phyloP scores from a whole-genome alignment of 495 filamentous ascomycete genomes.

The Chaetomium tenue region DNA sequence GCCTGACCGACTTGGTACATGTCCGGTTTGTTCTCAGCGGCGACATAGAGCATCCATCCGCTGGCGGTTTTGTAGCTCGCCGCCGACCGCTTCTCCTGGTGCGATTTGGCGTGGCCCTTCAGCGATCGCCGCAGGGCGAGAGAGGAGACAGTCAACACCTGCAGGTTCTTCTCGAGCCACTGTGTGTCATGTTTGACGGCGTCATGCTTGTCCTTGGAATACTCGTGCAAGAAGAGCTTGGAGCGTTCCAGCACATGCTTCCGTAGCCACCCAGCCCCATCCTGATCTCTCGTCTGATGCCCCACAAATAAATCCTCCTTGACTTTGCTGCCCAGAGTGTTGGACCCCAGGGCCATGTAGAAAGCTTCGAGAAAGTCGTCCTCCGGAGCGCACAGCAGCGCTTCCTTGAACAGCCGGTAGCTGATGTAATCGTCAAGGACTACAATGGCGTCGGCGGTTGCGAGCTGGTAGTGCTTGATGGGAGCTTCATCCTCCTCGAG shows the following conservation, averaged over 20 bases:
- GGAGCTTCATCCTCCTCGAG: conserved; percentile 67
- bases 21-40: conserved; percentile 60
- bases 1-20: conserved; percentile 86
- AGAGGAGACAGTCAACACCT: conserved; percentile 69
- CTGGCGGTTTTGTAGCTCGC: conserved; percentile 43
- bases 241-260: conserved; percentile 81
- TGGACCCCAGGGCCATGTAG: conserved; percentile 65
- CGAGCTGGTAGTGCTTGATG: conserved; percentile 74
- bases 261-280: conserved; percentile 56
- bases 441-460: conserved; percentile 65
- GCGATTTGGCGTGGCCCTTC: conserved; percentile 60
- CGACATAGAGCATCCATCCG: conserved; percentile 49
- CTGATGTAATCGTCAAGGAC: conserved; percentile 84
- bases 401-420: conserved; percentile 78
- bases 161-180: conserved; percentile 87
- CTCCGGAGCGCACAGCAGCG: conserved; percentile 78
- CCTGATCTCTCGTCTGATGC: conserved; percentile 46
- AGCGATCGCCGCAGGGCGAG: conserved; percentile 74
- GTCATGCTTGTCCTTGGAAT: conserved; percentile 56
- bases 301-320: conserved; percentile 59
- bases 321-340: conserved; percentile 58
- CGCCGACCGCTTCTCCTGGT: conserved; percentile 67
- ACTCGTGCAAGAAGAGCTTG: conserved; percentile 82
- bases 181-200: conserved; percentile 74
- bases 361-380: conserved; percentile 84